A percentile compares a stretch with the other conserved stretches of the same genome.
Evolutionary conservation across 2,329 filamentous ascomycete genomes (phyloP).

Genomic region (Phoma sp.): DNA sequence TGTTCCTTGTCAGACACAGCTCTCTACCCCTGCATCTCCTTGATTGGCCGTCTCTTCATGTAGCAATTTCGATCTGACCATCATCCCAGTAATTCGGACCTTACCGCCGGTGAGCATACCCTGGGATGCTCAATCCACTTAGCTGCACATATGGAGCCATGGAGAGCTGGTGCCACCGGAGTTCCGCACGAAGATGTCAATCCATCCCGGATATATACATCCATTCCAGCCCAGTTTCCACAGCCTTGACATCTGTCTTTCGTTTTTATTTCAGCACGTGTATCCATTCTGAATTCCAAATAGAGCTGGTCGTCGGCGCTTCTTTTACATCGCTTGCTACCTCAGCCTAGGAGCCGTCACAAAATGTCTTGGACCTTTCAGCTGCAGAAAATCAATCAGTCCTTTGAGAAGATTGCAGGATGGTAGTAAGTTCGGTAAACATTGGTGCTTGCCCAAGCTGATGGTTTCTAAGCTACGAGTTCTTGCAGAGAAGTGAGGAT

Average conservation of each 20-base stretch:
- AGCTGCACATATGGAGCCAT: constrained; percentile 23
- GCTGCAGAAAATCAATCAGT: constrained; percentile 40
- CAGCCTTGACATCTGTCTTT: background rate
- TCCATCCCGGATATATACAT: constrained; percentile 26
- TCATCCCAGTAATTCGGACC: constrained; percentile 14
- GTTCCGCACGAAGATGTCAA: constrained; percentile 23
- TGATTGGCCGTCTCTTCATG: constrained; percentile 13
- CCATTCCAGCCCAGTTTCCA: constrained; percentile 10
- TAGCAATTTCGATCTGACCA: constrained; percentile 17
- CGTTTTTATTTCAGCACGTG: background rate
- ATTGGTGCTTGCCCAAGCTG: background rate
- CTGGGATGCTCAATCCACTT: constrained; percentile 27
- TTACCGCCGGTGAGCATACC: constrained; percentile 17
- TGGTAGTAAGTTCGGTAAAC: constrained; percentile 38
- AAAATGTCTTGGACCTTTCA: constrained; percentile 42
- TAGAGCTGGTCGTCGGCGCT: background rate
- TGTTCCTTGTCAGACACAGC: constrained; percentile 13
- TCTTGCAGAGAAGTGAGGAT: constrained; percentile 40
- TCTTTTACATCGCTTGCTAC: background rate
- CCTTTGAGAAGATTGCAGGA: constrained; percentile 39
- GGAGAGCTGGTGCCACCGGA: constrained; percentile 24
- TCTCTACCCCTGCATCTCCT: constrained; percentile 1
- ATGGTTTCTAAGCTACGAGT: constrained; percentile 28
- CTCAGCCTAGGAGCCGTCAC: background rate
- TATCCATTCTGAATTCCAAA: background rate